Evolutionary conservation across 805 yeast species (phyloP).

Genomic region (Myxozyma kluyveri): DNA sequence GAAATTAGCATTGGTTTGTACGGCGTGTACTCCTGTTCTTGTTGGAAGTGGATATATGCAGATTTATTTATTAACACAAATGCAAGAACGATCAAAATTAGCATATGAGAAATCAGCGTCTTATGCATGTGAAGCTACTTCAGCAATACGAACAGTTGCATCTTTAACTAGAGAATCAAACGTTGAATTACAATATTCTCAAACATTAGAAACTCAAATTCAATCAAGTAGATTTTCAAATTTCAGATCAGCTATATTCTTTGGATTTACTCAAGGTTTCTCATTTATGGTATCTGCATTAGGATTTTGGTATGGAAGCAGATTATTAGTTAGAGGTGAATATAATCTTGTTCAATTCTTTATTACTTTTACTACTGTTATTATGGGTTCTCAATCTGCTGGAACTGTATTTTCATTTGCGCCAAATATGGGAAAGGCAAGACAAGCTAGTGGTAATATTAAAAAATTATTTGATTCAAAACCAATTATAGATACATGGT

Average conservation of each 20-base stretch:
- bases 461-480: slow-evolving; percentile 36
- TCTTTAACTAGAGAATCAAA: slow-evolving; percentile 43
- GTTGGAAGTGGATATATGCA: slow-evolving; percentile 44
- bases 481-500: slow-evolving; percentile 41
- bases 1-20: slow-evolving; percentile 43
- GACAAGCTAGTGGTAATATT: slow-evolving; percentile 40
- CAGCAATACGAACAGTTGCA: slow-evolving; percentile 45
- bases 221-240: slow-evolving; percentile 2
- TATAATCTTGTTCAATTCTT: slow-evolving; percentile 39
- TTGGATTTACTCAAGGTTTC: slow-evolving; percentile 18
- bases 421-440: slow-evolving; percentile 47
- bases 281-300: slow-evolving; percentile 42
- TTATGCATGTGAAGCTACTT: slow-evolving; percentile 43
- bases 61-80: slow-evolving; percentile 37
- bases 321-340: slow-evolving; percentile 36
- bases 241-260: slow-evolving; percentile 16
- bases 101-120: slow-evolving; percentile 42
- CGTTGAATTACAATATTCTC: slow-evolving; percentile 37
- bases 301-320: slow-evolving; percentile 47
- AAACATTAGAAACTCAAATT: slow-evolving; percentile 12
- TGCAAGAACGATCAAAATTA: slow-evolving; percentile 40
- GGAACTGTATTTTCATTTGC: slow-evolving; percentile 44
- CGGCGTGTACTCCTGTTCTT: slow-evolving; percentile 39
- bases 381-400: slow-evolving; percentile 46
- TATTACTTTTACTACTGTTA: slow-evolving; percentile 41